A percentile compares a stretch with the other conserved stretches of the same genome.
Evolutionary conservation across 78 protist genomes (phyloP).

Genomic region (Mastigamoeba balamuthi): DNA sequence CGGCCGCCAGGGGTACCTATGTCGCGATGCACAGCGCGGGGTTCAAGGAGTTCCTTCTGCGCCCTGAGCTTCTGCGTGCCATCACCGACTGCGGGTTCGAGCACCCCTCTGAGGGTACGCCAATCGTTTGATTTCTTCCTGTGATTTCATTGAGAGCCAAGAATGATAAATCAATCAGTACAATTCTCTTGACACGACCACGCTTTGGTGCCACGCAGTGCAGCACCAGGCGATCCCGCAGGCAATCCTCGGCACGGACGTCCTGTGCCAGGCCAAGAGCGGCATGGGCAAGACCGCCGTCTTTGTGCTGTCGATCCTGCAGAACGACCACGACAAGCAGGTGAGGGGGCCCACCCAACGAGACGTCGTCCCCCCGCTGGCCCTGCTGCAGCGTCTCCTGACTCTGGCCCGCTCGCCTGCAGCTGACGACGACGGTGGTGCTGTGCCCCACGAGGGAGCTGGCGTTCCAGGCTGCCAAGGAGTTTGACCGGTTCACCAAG

Average conservation of each 20-base stretch:
- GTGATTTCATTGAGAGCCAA: no score
- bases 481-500: slow-evolving; percentile 89
- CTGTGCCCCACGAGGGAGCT: slow-evolving; percentile 97
- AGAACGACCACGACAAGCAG: slow-evolving; percentile 67
- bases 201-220: slow-evolving; percentile 53
- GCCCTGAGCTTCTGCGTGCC: slow-evolving; percentile 89
- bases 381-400: no score
- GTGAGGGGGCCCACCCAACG: no score
- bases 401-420: no score
- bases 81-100: slow-evolving; percentile 95
- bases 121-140: not conserved
- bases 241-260: slow-evolving; percentile 89
- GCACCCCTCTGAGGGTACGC: slow-evolving; percentile 90
- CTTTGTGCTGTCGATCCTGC: slow-evolving; percentile 86
- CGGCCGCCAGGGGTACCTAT: slow-evolving; percentile 15
- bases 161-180: no score
- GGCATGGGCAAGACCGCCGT: slow-evolving; percentile 99
- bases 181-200: not conserved
- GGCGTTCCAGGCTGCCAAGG: slow-evolving; percentile 92
- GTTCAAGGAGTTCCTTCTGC: slow-evolving; percentile 92
- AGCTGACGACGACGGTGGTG: slow-evolving; percentile 45
- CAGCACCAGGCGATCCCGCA: slow-evolving; percentile 95
- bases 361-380: no score
- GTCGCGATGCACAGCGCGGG: slow-evolving; percentile 70
- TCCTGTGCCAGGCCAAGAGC: slow-evolving; percentile 92